phyloP scores from a whole-genome alignment of 228 moss, liverwort and hornwort species.

The Sphagnum fallax region DNA sequence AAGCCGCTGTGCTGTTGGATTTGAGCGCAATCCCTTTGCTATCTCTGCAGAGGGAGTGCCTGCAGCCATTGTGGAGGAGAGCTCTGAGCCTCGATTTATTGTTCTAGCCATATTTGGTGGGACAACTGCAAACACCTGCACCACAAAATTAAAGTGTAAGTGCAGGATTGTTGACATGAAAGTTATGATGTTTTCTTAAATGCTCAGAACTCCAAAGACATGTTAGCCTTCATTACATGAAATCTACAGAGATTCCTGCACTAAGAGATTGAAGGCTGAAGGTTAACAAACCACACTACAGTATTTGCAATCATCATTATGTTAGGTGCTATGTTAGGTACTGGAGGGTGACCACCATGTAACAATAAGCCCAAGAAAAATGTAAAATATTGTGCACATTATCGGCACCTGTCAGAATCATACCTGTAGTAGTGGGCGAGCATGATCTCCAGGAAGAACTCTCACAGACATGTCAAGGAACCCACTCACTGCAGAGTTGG shows the following conservation, averaged over 20 bases:
- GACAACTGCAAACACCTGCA: constrained; percentile 67
- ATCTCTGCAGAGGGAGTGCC: constrained; percentile 72
- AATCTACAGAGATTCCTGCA: no score
- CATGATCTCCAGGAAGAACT: constrained; percentile 71
- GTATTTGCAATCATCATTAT: no score
- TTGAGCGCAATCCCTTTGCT: constrained; percentile 34
- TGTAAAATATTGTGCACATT: no score
- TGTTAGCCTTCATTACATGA: no score
- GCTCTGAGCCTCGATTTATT: constrained; percentile 58
- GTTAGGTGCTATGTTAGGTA: no score
- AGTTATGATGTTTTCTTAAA: no score
- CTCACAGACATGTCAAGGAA: constrained; percentile 72
- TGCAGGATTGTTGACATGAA: background rate
- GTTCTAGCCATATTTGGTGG: constrained; percentile 65
- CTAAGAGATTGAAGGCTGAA: no score
- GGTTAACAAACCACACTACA: no score
- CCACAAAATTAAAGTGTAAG: background rate
- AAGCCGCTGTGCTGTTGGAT: constrained; percentile 28
- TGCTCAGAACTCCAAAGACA: no score
- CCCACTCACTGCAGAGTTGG: constrained; percentile 66
- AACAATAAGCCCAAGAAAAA: no score
- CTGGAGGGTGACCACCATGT: no score
- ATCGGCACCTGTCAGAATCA: background rate
- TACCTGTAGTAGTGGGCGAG: constrained; percentile 81
- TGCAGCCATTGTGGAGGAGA: constrained; percentile 69